Base-by-base conservation (phyloP, 352 stramenopile species). In the Aphanomyces stellatus region DNA sequence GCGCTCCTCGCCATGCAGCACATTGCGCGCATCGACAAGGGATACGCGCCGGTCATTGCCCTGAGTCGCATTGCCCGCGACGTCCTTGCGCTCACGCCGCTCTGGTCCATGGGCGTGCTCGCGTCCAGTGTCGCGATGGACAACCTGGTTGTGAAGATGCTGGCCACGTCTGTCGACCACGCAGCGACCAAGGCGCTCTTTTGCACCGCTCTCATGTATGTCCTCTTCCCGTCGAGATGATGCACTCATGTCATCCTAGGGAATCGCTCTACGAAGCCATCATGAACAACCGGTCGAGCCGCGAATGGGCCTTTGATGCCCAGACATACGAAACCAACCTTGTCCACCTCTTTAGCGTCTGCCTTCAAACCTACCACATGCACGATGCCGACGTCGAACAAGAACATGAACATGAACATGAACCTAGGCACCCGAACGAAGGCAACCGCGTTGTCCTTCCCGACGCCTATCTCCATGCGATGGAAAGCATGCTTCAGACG, bases 201-300 rank as follows among this genome's bases (percentile, higher is more conserved):
- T 37, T 64, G 55, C 55, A 33, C 37, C 25, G 22, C 33, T 2
- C 8, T 64, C 35, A 51, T 64, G 55, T 64, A 25, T 4, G 25
- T 64, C 27, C 27, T 61, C 51, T 1, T 3, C 7, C 30, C 30
- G 8, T 48, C 5, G 30, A 43, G 5, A 11, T 28, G n/a, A 2
- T 48, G 4, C 4, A 11, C 53, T 25, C 51, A 27, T 34, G 17
- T 46, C n/a, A 25, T 43, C 13, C 3, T 59, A 64, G 55, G 55
- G 55, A 64, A 28, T 64, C 55, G 55, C 37, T 64, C 15, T 64
- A 64, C 55, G 55, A 64, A 51, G 55, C 55, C 33, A 11, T 64
- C 28, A 43, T 64, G 33, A 64, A 64, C 55, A 30, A 64, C 6
- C 35, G 37, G 17, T 51, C 55, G 22, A 64, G 55, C 27, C 55